phyloP scores from a whole-genome alignment of 2,329 filamentous ascomycete genomes.

The Fusarium marasasianum region DNA sequence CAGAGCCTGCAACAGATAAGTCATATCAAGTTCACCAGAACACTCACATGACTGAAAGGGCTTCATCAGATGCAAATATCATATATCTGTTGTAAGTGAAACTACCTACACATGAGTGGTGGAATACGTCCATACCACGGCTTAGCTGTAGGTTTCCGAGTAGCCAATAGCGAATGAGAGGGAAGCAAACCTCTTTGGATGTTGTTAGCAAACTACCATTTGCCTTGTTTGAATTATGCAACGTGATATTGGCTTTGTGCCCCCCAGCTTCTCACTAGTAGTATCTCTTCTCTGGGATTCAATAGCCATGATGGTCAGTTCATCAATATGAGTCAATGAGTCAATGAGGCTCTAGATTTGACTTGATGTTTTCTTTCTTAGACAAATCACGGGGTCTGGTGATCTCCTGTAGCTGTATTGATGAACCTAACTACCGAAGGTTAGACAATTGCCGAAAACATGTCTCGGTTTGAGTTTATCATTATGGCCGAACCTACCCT shows the following conservation, averaged over 20 bases:
- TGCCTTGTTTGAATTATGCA: no score
- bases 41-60: background rate
- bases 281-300: no score
- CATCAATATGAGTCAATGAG: background rate
- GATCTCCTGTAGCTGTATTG: background rate
- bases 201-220: no score
- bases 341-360: background rate
- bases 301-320: no score
- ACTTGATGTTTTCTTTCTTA: background rate
- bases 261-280: no score
- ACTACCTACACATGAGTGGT: background rate
- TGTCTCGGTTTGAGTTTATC: background rate
- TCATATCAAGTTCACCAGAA: background rate
- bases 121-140: background rate
- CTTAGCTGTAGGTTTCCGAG: no score
- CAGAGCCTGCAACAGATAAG: background rate
- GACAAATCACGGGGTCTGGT: background rate
- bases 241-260: background rate
- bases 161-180: background rate
- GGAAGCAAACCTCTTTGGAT: background rate
- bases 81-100: background rate
- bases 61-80: background rate
- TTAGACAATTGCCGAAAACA: background rate
- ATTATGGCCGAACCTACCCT: background rate
- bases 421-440: background rate